phyloP scores from a whole-genome alignment of 1,284 basidiomycete genomes.

The Apiotrichum domesticum region DNA sequence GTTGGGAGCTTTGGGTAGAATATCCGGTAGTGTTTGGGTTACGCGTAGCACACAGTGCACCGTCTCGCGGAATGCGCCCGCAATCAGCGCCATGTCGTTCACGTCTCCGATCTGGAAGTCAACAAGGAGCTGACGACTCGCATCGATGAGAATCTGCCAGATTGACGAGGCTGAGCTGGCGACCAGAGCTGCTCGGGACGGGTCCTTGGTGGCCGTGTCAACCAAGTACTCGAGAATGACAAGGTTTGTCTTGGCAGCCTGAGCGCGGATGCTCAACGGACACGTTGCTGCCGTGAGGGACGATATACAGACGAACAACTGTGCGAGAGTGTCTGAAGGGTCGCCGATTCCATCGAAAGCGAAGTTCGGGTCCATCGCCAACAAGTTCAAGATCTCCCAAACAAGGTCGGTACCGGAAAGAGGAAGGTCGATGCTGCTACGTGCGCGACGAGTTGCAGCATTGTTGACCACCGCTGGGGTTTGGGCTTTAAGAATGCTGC shows the following conservation, averaged over 20 bases:
- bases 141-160: conserved; percentile 37
- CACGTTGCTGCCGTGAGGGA: conserved; percentile 25
- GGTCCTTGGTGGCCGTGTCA: conserved; percentile 5
- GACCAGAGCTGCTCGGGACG: conserved; percentile 4
- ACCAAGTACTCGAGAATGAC: conserved; percentile 20
- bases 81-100: conserved; percentile 27
- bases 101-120: conserved; percentile 34
- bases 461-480: conserved; percentile 6
- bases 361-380: conserved; percentile 28
- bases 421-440: conserved; percentile 17
- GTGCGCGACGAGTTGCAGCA: conserved; percentile 5
- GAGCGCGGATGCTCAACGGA: conserved; percentile 23
- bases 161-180: conserved; percentile 11
- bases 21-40: conserved; percentile 8
- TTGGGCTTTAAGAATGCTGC: conserved; percentile 27
- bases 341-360: conserved; percentile 20
- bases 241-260: conserved; percentile 25
- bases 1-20: conserved; percentile 21
- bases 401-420: conserved; percentile 21
- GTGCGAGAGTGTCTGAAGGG: conserved; percentile 17
- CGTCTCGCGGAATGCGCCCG: conserved; percentile 25
- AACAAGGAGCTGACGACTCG: conserved; percentile 30
- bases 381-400: conserved; percentile 29
- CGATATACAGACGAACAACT: conserved; percentile 22
- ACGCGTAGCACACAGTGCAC: conserved; percentile 17